phyloP scores from a whole-genome alignment of 208 protist genomes.

The Ichthyophonus hoferi region DNA sequence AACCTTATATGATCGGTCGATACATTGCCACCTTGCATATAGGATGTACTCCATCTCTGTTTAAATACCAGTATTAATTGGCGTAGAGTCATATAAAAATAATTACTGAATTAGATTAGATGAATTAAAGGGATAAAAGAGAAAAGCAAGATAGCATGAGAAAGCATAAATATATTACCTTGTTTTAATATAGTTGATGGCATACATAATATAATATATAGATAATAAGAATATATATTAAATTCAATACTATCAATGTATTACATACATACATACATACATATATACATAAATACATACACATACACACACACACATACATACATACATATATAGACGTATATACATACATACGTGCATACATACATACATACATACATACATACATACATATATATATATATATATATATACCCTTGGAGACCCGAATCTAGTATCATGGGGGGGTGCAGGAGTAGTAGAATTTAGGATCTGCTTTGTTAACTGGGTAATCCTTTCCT shows the following conservation, averaged over 20 bases:
- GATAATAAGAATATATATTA: not conserved
- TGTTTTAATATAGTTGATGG: not conserved
- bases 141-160: not conserved
- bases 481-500: not conserved
- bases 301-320: not conserved
- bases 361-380: not conserved
- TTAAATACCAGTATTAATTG: too few relatives aligned
- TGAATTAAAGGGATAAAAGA: not conserved
- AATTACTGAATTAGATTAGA: not conserved
- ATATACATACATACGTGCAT: not conserved
- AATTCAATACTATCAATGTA: too few relatives aligned
- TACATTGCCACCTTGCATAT: too few relatives aligned
- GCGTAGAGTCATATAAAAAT: too few relatives aligned
- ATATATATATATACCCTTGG: not conserved
- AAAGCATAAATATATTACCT: not conserved
- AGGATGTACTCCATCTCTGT: too few relatives aligned
- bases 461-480: constrained; percentile 11
- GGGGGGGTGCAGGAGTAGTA: not conserved
- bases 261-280: not conserved
- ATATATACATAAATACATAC: not conserved
- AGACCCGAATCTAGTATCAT: not conserved
- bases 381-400: not conserved
- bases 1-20: too few relatives aligned
- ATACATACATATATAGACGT: not conserved
- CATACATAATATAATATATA: not conserved